Evolutionary conservation across 257 asterid genomes (phyloP), one percentile per base, ranked within the genome.

Genomic region (Cinchona pubescens): DNA sequence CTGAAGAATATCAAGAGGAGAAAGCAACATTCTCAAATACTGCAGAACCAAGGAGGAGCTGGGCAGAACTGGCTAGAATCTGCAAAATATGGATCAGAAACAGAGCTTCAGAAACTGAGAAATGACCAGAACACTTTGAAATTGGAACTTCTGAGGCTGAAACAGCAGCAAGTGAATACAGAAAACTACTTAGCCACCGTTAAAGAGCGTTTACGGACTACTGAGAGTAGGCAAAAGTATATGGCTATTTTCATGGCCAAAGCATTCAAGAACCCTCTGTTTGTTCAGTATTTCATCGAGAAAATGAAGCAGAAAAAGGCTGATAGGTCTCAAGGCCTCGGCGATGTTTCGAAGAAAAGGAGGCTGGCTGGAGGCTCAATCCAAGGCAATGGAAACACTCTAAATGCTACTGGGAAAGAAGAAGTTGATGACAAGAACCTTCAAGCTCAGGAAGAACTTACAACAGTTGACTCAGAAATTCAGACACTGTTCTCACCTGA

Each of bases 1-100:
- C 88, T 94, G 43, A 90, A 84, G 80, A 83, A 86, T 76, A 94
- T 94, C 68, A 90, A 88, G 80, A 88, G 99, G 72, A 82, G 96
- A 65, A 90, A 89, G 84, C 92, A 87, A 7, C 78, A 67, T 61
- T 32, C 92, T 38, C 92, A 83, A 32, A 27, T 48, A 61, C 48
- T 81, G n/a, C 76, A 80, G 32, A 85, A 60, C 7, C 84, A 65
- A 3, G 74, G 56, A 3, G 74, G 56, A 49, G 65, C 74, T 53
- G 56, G 80, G 14, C 76, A 83, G 3, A 73, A 80, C 12, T 87
- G 88, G 86, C 76, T 73, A 12, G 82, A 82, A 65, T 56, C 85
- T n/a, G 55, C 78, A 51, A 76, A 77, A 49, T 74, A 71, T 10
- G 85, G 70, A 16, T 51, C 62, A 0, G 89, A 86, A 48, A 75